Evolutionary conservation across 257 asterid species (phyloP), one percentile per base, ranked within the genome.

Genomic region (Hygrophila difformis): DNA sequence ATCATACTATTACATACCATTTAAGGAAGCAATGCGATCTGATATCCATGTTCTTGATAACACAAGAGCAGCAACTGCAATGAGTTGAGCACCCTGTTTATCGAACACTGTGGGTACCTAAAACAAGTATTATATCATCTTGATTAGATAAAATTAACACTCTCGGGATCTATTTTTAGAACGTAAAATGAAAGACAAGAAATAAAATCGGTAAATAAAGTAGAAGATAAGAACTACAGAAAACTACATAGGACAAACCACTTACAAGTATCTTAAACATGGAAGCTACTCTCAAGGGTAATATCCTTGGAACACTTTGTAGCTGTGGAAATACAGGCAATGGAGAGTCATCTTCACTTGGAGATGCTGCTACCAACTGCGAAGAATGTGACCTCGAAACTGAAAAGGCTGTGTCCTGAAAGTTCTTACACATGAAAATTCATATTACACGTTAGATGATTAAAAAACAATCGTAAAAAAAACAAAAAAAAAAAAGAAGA

Each of bases 21-120:
- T 91, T 52, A 91, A 66, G 58, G 99, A 86, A 59, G 99, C 99
- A 62, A 91, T 91, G 53, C 99, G 94, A 54, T 91, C 99, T 39
- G 99, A 82, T 62, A 91, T 74, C 93, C 92, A 82, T 8, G 99
- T 91, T 67, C 99, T 86, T 46, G 96, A 82, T 48, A 82, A 57
- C 59, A 91, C 99, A 44, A 91, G 84, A 44, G 76, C 39, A 56
- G 96, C 95, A 66, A 91, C 96, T 22, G 93, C 84, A 65, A 91
- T 88, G 64, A 91, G 79, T 69, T 86, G 96, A 6, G 78, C 77
- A 13, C 99, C 99, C 72, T 91, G 99, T 68, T 78, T 91, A 67
- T 86, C 99, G 53, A 91, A 71, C 68, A 91, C 63, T 1, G 95
- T 75, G 21, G 99, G 99, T 39, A 91, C 89, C 99, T 91, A 62